Base-by-base conservation (phyloP, 2,329 filamentous ascomycete genomes). In the Fusarium vanettenii region DNA sequence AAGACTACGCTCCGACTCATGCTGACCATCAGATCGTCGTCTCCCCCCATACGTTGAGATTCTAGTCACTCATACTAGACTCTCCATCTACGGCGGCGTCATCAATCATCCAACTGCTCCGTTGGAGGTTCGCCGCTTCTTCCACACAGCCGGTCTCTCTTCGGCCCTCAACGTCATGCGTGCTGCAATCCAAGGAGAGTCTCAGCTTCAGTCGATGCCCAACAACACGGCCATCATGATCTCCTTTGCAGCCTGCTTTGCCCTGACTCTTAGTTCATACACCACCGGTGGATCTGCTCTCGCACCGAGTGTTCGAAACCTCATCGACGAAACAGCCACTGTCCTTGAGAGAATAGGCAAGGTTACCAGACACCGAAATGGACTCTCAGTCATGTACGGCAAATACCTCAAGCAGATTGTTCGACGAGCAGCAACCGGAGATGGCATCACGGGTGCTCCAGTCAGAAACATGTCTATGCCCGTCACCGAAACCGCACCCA, bases 221-320 rank as follows among this genome's bases (percentile, higher is more conserved):
- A 94, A 94, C 81, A 94, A 94, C 75, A 94, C 92, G 0, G 89
- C 92, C 65, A 93, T 94, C 73, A 94, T 94, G 93, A 93, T 94
- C 14, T 93, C 92, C 2, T 94, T 94, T 73, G 92, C 92, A 0
- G 91, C 91, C 6, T 93, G 91, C 76, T 93, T 92, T 71, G 91
- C 91, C 0, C 81, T 93, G n/a, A 89, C 89, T 11, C 85, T 93
- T 6, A 92, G 90, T 73, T 87, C 89, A 0, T 89, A 90, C 57
- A 87, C 89, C 4, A 86, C 87, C 0, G 89, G 87, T 31, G 87
- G 86, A 66, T 91, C 88, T 0, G 88, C 87, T 61, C 80, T 93
- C 1, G 90, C 90, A 0, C 90, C 91, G 0, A 92, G 91, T 72
- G 89, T 93, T 16, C 84, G 91, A 55, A 87, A 89, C 60, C 82